Conservation (phyloP, 345 rosid genomes). For the Mallotus nudiflorus region DNA sequence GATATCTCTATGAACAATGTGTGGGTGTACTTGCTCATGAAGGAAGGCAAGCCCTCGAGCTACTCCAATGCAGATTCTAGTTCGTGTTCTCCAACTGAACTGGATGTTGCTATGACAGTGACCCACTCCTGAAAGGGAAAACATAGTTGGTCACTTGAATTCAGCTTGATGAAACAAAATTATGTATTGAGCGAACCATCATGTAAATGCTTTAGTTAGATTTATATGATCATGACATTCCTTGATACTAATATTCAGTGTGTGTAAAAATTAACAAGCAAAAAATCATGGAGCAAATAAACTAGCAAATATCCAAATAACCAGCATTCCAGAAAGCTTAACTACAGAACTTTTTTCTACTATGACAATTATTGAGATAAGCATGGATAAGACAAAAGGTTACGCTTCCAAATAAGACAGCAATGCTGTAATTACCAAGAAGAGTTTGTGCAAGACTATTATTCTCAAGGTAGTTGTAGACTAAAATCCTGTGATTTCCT, state of each 20-base stretch:
- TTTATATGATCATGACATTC: not conserved
- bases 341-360: not conserved
- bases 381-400: conserved; percentile 5
- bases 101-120: conserved; percentile 54
- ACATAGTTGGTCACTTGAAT: conserved; percentile 14
- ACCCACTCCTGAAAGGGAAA: conserved; percentile 43
- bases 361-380: not conserved
- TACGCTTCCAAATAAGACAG: conserved; percentile 9
- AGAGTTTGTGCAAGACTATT: conserved; percentile 86
- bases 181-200: conserved; percentile 8
- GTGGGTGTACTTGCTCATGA: conserved; percentile 80
- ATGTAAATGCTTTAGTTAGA: not conserved
- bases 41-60: conserved; percentile 88
- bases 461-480: conserved; percentile 88
- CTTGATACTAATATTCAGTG: too few species aligned
- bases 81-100: conserved; percentile 73
- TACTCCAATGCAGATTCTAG: conserved; percentile 69
- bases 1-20: conserved; percentile 87
- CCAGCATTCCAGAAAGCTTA: not conserved
- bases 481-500: conserved; percentile 75
- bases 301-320: not conserved
- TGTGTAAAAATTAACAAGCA: not conserved
- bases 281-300: not conserved
- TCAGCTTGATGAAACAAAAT: not conserved
- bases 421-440: conserved; percentile 65